Conservation (phyloP, 2,329 filamentous ascomycete species). For the Monosporascus sp. region DNA sequence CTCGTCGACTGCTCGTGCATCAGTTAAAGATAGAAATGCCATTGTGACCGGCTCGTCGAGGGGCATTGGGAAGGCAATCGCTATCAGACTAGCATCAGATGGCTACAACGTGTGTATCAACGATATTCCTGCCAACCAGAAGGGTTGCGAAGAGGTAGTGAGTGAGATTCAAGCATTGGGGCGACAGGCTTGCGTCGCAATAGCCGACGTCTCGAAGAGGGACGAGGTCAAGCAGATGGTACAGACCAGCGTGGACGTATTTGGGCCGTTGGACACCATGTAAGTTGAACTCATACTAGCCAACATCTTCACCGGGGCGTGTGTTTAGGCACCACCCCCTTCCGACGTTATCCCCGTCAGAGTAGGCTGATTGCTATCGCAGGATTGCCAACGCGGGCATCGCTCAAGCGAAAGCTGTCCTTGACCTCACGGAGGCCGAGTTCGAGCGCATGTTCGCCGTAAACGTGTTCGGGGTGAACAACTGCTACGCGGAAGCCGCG, state of each 20-base stretch:
- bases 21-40: conserved; percentile 12
- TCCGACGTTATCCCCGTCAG: not conserved
- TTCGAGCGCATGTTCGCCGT: conserved; percentile 55
- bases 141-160: conserved; percentile 46
- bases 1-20: conserved; percentile 12
- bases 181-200: conserved; percentile 46
- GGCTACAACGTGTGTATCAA: conserved; percentile 64
- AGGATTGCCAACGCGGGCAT: conserved; percentile 59
- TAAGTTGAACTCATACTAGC: conserved; percentile 5
- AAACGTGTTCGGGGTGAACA: conserved; percentile 60
- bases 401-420: conserved; percentile 47
- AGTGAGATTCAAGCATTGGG: conserved; percentile 47
- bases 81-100: conserved; percentile 56
- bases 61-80: conserved; percentile 55
- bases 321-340: not conserved
- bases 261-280: conserved; percentile 45
- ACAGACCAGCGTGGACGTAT: conserved; percentile 40
- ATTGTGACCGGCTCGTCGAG: conserved; percentile 24
- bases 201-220: conserved; percentile 56
- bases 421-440: conserved; percentile 53
- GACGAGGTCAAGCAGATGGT: conserved; percentile 47
- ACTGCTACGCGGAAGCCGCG: conserved; percentile 59
- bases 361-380: conserved; percentile 26
- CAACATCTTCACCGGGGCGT: not conserved
- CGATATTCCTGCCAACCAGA: conserved; percentile 49